Percentiles rank a stretch among this genome's conserved stretches.
Conservation (phyloP, 2,329 filamentous ascomycete species). For the Coniochaeta ligniaria region DNA sequence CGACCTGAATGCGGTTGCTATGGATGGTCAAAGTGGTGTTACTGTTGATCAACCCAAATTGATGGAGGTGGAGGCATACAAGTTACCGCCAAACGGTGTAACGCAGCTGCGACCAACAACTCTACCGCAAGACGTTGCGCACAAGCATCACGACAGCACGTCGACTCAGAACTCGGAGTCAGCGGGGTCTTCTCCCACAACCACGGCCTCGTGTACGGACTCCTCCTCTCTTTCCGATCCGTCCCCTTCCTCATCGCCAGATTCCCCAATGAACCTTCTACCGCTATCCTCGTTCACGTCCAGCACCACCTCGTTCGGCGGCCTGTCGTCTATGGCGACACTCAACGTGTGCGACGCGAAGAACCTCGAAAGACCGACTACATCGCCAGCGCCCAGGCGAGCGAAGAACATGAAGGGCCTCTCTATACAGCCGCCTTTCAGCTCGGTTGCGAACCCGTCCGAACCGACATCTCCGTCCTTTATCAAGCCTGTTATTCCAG, state of each 20-base stretch:
- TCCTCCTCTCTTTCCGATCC: constrained; percentile 85
- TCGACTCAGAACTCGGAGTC: constrained; percentile 76
- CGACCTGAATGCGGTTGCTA: constrained; percentile 52
- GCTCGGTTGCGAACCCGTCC: constrained; percentile 42
- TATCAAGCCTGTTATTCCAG: constrained; percentile 70
- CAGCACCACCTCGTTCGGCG: constrained; percentile 50
- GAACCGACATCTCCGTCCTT: constrained; percentile 70
- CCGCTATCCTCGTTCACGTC: constrained; percentile 63
- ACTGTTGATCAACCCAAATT: constrained; percentile 48
- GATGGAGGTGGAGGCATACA: constrained; percentile 36
- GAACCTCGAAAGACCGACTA: constrained; percentile 51
- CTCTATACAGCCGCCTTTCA: constrained; percentile 62
- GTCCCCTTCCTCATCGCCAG: constrained; percentile 85
- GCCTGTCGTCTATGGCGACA: constrained; percentile 36
- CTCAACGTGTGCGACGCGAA: constrained; percentile 35
- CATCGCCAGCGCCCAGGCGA: constrained; percentile 58
- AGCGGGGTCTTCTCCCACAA: constrained; percentile 90
- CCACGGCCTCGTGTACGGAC: constrained; percentile 86
- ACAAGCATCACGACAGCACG: constrained; percentile 70
- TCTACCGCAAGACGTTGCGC: constrained; percentile 41
- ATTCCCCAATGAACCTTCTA: constrained; percentile 73
- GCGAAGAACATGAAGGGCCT: constrained; percentile 80
- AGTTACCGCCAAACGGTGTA: constrained; percentile 23
- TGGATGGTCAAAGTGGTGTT: constrained; percentile 45
- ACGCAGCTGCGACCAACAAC: constrained; percentile 30